phyloP scores from a whole-genome alignment of 176 grass and related monocot species.

The Paspalum vaginatum region DNA sequence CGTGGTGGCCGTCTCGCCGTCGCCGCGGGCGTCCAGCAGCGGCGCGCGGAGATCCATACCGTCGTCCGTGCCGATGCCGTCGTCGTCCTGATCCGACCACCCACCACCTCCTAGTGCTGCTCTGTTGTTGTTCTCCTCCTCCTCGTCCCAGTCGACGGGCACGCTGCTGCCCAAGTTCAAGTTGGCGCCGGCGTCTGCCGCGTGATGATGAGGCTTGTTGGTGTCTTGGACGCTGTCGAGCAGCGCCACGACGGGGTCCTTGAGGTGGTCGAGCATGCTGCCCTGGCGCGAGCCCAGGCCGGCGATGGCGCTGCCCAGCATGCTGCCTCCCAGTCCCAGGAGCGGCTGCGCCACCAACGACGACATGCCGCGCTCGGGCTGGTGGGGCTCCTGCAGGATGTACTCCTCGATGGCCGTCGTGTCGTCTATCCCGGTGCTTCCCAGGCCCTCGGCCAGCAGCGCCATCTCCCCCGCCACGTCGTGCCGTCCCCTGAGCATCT shows the following conservation, averaged over 20 bases:
- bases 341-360: conserved; percentile 64
- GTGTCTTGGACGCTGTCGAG: conserved; percentile 71
- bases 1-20: conserved; percentile 25
- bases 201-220: not conserved
- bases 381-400: too few relatives aligned
- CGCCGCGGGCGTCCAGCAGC: conserved; percentile 33
- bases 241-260: conserved; percentile 73
- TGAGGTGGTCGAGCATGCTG: conserved; percentile 69
- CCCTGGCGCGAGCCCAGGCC: conserved; percentile 54
- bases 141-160: conserved; percentile 57
- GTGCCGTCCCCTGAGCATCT: conserved; percentile 60
- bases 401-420: conserved; percentile 88
- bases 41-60: conserved; percentile 30
- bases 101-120: too few relatives aligned
- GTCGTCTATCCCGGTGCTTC: conserved; percentile 38
- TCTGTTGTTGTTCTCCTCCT: conserved; percentile 43
- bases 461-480: conserved; percentile 84
- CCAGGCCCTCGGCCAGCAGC: conserved; percentile 74
- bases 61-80: not conserved
- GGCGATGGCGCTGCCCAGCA: conserved; percentile 54
- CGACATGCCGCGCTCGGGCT: conserved; percentile 53
- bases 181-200: too few relatives aligned
- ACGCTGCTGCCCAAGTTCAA: conserved; percentile 55
- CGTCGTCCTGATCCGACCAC: too few relatives aligned
- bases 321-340: conserved; percentile 23